Evolutionary conservation across 1,284 basidiomycete species (phyloP), one percentile per base, ranked within the genome.

Genomic region (Earliella scabrosa): DNA sequence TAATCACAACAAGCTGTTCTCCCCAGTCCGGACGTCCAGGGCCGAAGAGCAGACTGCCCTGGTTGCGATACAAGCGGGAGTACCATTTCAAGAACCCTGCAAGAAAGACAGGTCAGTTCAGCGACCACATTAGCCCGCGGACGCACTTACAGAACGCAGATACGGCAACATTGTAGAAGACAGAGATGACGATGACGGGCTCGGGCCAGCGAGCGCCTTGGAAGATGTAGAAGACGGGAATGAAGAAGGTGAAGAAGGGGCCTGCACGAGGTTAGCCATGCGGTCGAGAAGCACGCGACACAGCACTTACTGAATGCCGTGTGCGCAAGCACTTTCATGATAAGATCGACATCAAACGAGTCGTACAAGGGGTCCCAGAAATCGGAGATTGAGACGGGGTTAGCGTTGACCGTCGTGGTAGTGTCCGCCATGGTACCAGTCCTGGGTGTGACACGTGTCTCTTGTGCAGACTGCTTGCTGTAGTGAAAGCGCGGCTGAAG

Each of bases 1-100:
- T 97, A 52, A 98, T 80, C 24, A 97, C 77, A 3, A 97, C 87
- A 58, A 95, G 84, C 72, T 97, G 91, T 44, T 93, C 86, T 32
- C 82, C 82, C 93, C 93, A 96, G 64, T 92, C 85, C 34, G 93
- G 71, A 38, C 75, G 80, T 13, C 73, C 68, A 2, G 87, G 85
- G 3, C 80, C 77, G 59, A 83, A 85, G 20, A 92, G 67, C 45
- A 87, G 67, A 61, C 77, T 86, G 20, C 82, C 82, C 68, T 88
- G 87, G 68, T 92, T 93, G 54, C 89, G 79, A 68, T 91, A 91
- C 50, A 91, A 63, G 45, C 76, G 77, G 11, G 91, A 91, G 59
- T 79, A 77, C 84, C 90, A 90, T 65, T 79, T 85, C 11, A 86
- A 61, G 58, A 81, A 74, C 85, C 87, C 92, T 94, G 50, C 4